phyloP scores from a whole-genome alignment of 305 asterid genomes.

The Fraxinus ornus region DNA sequence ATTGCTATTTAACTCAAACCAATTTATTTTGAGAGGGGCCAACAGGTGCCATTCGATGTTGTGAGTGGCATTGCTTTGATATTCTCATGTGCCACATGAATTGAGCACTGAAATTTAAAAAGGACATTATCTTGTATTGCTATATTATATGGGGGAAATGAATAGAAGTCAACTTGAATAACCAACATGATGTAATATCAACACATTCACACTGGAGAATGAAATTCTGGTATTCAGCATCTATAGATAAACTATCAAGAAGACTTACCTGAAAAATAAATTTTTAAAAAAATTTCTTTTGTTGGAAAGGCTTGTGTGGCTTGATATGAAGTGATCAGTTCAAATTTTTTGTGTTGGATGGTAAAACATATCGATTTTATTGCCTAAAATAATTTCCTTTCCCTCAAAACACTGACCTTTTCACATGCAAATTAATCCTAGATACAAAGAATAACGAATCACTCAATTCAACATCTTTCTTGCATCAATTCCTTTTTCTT shows the following conservation, averaged over 20 bases:
- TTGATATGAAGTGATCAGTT: background rate
- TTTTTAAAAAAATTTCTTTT: background rate
- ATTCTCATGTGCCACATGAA: background rate
- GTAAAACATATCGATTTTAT: background rate
- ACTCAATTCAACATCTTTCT: background rate
- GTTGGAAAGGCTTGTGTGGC: background rate
- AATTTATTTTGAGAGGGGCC: background rate
- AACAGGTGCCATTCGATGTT: background rate
- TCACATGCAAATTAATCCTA: background rate
- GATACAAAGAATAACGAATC: too few species aligned
- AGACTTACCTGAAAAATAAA: background rate
- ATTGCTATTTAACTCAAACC: background rate
- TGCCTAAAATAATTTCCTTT: background rate
- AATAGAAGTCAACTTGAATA: background rate
- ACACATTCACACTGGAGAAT: background rate
- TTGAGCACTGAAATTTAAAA: background rate
- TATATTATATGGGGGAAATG: background rate
- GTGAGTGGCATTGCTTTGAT: background rate
- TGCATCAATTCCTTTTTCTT: constrained; percentile 16
- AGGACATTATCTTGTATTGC: background rate
- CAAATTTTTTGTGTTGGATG: background rate
- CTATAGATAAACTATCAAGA: background rate
- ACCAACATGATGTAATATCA: background rate
- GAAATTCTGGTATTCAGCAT: background rate
- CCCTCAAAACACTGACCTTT: background rate